Conservation (phyloP, 257 asterid species). For the Ligustrum vulgare region DNA sequence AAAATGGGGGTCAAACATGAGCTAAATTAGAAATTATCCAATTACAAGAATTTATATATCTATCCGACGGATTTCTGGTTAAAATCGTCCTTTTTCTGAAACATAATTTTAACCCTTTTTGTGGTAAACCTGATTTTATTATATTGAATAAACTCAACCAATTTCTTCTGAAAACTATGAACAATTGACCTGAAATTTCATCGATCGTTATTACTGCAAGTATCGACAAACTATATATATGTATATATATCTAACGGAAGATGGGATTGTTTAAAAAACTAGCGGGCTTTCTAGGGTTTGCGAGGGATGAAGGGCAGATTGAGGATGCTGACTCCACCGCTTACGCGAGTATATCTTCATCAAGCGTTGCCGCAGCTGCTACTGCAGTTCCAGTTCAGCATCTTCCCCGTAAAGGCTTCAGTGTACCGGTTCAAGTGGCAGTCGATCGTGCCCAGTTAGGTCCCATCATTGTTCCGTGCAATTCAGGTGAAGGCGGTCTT, state of each 20-base stretch:
- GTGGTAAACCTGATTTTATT: neutral
- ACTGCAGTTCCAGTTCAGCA: constrained; percentile 46
- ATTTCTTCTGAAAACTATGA: neutral
- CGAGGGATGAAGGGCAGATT: constrained; percentile 54
- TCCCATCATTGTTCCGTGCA: constrained; percentile 65
- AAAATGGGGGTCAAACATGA: too few relatives aligned
- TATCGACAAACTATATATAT: neutral
- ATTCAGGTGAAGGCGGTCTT: constrained; percentile 69
- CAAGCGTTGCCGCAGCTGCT: constrained; percentile 16
- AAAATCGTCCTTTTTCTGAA: too few relatives aligned
- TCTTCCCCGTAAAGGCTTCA: constrained; percentile 63
- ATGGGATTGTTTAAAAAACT: constrained; percentile 64
- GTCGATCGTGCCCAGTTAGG: constrained; percentile 58
- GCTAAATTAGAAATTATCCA: too few relatives aligned
- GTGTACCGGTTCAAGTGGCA: constrained; percentile 73
- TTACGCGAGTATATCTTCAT: constrained; percentile 31
- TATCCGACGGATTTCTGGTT: too few relatives aligned
- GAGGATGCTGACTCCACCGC: constrained; percentile 34
- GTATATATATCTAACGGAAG: constrained; percentile 6
- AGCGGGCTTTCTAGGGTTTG: constrained; percentile 62
- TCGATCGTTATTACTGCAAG: neutral
- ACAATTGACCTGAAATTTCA: neutral
- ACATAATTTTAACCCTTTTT: neutral
- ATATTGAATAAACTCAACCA: neutral
- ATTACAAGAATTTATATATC: too few relatives aligned